Base-by-base conservation (phyloP, 129 eudicot species). In the Centella asiatica region DNA sequence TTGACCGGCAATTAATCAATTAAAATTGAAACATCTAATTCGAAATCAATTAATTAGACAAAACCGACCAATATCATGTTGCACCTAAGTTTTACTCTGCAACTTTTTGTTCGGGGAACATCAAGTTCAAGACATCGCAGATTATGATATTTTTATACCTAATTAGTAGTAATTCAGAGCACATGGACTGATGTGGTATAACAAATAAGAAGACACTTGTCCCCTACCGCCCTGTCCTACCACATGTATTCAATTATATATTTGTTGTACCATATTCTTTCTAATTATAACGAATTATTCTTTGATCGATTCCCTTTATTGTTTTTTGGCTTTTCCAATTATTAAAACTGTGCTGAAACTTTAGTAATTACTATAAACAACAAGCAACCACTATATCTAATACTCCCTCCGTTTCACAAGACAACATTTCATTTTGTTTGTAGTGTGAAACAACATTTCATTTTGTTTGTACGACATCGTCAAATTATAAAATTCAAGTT, bases 181-280 rank as follows among this genome's bases (percentile, higher is more conserved):
- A 58, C 46, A 12, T 58, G 63, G 17, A n/a, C n/a, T n/a, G 24
- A 19, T 13, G n/a, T 7, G 64, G 22, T 15, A 14, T 42, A 60
- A 39, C 6, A 40, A 12, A 5, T 6, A 51, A 24, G 14, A n/a
- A 34, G 29, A 40, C 26, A 31, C 27, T 26, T 48, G 23, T 37
- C 32, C 19, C 51, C 51, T 33, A 26, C 24, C n/a, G 42, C 22
- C 68, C 26, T 36, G 57, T 56, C 60, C 24, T 29, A 18, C 66
- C 39, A 49, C 52, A 60, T 62, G 53, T 32, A 61, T 26, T 62
- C 58, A 56, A 32, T 40, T 3, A 1, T 45, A n/a, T 4, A 27
- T 57, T n/a, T 9, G 33, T 44, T 27, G 1, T 31, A 4, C 39
- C 39, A 26, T 20, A 18, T 27, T 25, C 10, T 53, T 15, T 3